These are phyloP conservation scores for Nyctanthes arbortristis DNA, from an alignment of 257 asterid species.

Conservation along the genomic window DNA sequence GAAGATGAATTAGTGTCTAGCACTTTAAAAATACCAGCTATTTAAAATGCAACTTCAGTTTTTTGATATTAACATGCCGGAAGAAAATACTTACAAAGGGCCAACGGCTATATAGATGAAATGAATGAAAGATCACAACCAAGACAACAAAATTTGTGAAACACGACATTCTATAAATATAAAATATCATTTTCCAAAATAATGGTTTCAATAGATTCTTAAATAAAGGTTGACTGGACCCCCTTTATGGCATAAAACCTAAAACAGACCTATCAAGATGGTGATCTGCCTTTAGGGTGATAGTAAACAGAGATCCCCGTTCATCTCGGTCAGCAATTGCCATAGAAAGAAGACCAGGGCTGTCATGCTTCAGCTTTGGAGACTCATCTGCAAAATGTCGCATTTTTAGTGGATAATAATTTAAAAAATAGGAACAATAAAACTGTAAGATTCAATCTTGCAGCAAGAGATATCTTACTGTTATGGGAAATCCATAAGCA, in stretches of 20 bases:
- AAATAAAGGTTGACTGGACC: background rate
- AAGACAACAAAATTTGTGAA: background rate
- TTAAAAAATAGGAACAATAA: background rate
- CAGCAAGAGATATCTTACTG: background rate
- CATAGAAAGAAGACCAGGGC: conserved; percentile 92
- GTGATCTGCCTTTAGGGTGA: conserved; percentile 89
- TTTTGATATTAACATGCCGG: background rate
- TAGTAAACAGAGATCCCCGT: conserved; percentile 78
- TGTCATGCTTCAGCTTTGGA: conserved; percentile 80
- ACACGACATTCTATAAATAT: background rate
- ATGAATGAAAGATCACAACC: background rate
- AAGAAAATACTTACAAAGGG: background rate
- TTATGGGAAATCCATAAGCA: background rate
- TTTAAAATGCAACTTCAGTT: no score
- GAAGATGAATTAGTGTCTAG: no score
- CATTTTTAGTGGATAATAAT: conserved; percentile 22
- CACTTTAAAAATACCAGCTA: no score
- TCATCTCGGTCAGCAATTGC: conserved; percentile 83
- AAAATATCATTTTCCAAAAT: no score
- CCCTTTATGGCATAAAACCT: background rate
- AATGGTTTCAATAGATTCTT: no score
- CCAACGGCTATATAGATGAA: background rate
- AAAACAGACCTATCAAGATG: conserved; percentile 79
- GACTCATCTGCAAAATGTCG: conserved; percentile 63
- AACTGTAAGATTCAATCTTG: background rate